Percentiles rank a stretch among this genome's conserved stretches.
Evolutionary conservation across 148 eudicot genomes (phyloP).

Genomic region (Vaccinium vitisidaea): DNA sequence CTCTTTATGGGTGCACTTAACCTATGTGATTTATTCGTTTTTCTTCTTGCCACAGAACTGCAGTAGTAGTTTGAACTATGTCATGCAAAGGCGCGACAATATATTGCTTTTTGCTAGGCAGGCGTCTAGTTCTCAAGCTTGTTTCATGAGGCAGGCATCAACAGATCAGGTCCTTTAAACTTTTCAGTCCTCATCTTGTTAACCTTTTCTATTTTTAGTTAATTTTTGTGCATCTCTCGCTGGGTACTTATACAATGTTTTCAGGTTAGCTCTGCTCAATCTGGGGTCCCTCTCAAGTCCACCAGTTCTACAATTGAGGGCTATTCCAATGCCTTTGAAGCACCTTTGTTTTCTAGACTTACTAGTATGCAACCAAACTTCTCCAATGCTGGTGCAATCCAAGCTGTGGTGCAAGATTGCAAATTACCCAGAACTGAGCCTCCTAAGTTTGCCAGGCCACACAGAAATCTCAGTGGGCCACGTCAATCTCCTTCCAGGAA

Average conservation of each 20-base stretch:
- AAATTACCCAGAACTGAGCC: constrained; percentile 28
- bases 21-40: neutral
- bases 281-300: constrained; percentile 26
- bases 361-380: constrained; percentile 23
- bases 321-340: constrained; percentile 20
- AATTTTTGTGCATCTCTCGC: no score
- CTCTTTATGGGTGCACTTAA: neutral
- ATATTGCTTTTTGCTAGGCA: constrained; percentile 57
- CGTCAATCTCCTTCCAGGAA: constrained; percentile 22
- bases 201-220: neutral
- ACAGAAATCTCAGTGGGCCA: constrained; percentile 11
- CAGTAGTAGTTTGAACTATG: constrained; percentile 50
- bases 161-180: constrained; percentile 39
- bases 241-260: neutral
- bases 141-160: constrained; percentile 68
- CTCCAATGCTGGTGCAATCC: constrained; percentile 14
- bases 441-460: constrained; percentile 52
- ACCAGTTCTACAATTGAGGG: constrained; percentile 17
- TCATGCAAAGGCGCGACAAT: constrained; percentile 58
- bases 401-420: constrained; percentile 17
- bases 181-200: neutral
- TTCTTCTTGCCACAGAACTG: constrained; percentile 47
- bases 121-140: constrained; percentile 56
- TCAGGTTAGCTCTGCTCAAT: constrained; percentile 34
- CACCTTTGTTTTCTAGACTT: constrained; percentile 58